These are phyloP conservation scores for Penicillium thymicola DNA, from an alignment of 2,329 filamentous ascomycete species.

Conservation along the genomic window DNA sequence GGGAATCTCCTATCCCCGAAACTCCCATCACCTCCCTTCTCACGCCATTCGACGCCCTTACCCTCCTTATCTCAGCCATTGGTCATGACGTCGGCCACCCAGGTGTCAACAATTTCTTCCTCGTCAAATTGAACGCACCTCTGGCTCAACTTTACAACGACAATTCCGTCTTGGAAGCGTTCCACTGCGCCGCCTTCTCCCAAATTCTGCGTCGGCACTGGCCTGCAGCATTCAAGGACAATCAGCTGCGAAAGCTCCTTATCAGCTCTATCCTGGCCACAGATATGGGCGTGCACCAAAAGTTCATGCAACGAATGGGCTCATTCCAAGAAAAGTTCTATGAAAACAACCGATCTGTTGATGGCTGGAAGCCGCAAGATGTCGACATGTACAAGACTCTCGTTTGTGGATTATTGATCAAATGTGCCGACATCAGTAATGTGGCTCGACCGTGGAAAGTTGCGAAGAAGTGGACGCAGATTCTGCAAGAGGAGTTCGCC, in stretches of 20 bases:
- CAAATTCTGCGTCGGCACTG: conserved; percentile 92
- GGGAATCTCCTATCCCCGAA: conserved; percentile 37
- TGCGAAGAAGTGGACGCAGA: conserved; percentile 84
- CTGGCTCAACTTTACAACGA: conserved; percentile 96
- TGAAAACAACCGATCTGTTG: conserved; percentile 59
- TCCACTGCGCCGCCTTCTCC: conserved; percentile 94
- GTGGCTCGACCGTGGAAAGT: conserved; percentile 82
- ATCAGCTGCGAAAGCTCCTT: conserved; percentile 80
- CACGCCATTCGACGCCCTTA: conserved; percentile 82
- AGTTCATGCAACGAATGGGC: conserved; percentile 89
- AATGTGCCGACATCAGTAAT: conserved; percentile 98
- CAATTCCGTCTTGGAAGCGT: conserved; percentile 91
- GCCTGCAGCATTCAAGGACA: conserved; percentile 76
- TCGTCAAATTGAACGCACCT: conserved; percentile 86
- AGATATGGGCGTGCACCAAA: conserved; percentile 95
- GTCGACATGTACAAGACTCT: conserved; percentile 74
- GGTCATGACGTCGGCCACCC: conserved; percentile 97
- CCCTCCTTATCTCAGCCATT: conserved; percentile 89
- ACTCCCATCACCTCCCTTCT: conserved; percentile 72
- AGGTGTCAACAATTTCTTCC: conserved; percentile 95
- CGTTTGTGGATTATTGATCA: conserved; percentile 88
- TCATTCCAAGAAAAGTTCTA: conserved; percentile 75
- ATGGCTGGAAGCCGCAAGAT: conserved; percentile 74
- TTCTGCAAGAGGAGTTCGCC: conserved; percentile 92
- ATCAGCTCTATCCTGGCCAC: conserved; percentile 97